Evolutionary conservation across 2,329 filamentous ascomycete genomes (phyloP), one percentile per base, ranked within the genome.

Genomic region (Sclerotinia nivalis): DNA sequence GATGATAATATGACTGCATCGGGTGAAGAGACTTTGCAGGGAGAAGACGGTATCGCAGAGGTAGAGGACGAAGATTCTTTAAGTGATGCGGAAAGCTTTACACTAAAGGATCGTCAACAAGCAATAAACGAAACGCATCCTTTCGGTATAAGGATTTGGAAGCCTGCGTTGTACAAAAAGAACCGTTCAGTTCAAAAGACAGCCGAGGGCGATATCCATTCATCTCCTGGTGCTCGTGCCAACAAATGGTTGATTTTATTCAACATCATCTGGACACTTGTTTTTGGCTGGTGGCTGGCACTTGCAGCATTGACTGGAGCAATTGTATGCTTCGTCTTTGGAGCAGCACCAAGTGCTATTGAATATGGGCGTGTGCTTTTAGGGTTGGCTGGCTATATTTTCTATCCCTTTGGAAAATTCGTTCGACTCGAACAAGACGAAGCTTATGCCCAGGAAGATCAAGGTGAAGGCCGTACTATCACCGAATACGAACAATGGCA

Each of bases 401-500:
- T 98, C 77, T 99, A 98, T 78, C 96, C 96, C 0, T 99, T 99
- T 79, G 96, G 96, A 74, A 96, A 97, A 77, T 97, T 96, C 80
- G 93, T 99, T 72, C 91, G 93, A 60, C 86, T 99, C 50, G 91
- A 97, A 78, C 92, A 95, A 79, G 96, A 99, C 75, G 96, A 98
- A 78, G 91, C 92, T 56, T 99, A 99, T 78, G 85, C 93, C 61
- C 92, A 97, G 71, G 96, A 99, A 81, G 96, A 99, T 77, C 89
- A 96, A 77, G 94, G 95, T 54, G 96, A 99, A 81, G 96, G 96
- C 28, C 89, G 96, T 77, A 98, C 94, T 82, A 97, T 99, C 77
- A 96, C 93, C 76, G 96, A 99, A 82, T 99, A 99, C 79, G 96
- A 99, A 80, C 93, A 97, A 81, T 99, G 96, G 96, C 96, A 99